phyloP scores from a whole-genome alignment of 257 asterid genomes.

The Gentiana dahurica region DNA sequence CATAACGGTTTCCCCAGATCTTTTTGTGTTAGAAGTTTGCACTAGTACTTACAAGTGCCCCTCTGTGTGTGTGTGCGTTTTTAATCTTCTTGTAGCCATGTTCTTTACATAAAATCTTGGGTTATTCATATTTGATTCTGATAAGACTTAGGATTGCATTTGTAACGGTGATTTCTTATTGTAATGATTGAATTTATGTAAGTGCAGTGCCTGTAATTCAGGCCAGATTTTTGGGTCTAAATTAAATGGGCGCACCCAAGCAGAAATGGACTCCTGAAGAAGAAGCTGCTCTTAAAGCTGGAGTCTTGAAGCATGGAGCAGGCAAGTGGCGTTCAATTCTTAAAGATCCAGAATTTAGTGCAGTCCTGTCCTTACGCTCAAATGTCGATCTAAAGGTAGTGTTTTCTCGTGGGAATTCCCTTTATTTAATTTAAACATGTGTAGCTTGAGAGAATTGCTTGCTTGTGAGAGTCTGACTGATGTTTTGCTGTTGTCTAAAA shows the following conservation, averaged over 20 bases:
- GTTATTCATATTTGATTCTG: background rate
- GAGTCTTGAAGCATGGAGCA: conserved; percentile 87
- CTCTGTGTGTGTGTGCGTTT: background rate
- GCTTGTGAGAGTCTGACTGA: background rate
- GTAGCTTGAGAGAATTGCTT: background rate
- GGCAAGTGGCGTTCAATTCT: conserved; percentile 98
- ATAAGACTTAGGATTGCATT: background rate
- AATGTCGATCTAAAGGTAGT: conserved; percentile 96
- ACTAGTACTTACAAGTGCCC: too few relatives aligned
- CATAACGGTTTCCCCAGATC: background rate
- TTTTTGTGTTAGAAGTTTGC: background rate
- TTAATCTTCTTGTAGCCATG: background rate
- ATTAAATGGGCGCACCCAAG: conserved; percentile 90
- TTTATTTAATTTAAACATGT: background rate
- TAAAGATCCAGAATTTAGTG: conserved; percentile 85
- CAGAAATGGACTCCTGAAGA: conserved; percentile 98
- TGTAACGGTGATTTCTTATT: conserved; percentile 1
- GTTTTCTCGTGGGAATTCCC: background rate
- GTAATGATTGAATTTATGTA: conserved; percentile 1
- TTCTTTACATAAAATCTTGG: background rate
- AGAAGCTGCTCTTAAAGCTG: conserved; percentile 98
- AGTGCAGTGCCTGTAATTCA: background rate
- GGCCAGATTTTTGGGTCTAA: conserved; percentile 4
- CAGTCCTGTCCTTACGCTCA: conserved; percentile 64
- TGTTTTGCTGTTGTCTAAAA: background rate